Base-by-base conservation (phyloP, 192 early-diverging fungal species). In the Coemansia nantahalensis region DNA sequence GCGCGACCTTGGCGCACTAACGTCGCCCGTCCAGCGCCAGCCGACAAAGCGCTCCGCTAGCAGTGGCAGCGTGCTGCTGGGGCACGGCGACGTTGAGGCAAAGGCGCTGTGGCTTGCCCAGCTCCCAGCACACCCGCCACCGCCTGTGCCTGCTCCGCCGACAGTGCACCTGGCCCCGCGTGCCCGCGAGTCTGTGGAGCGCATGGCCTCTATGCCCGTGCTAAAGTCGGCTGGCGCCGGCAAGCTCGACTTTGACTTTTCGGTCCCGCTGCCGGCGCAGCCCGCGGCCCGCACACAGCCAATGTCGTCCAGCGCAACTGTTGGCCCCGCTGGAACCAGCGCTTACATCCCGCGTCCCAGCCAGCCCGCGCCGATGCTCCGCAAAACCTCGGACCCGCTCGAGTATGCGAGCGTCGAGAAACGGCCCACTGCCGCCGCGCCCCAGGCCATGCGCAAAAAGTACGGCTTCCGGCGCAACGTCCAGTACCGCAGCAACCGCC, bases 351-450 rank as follows among this genome's bases (percentile, higher is more conserved):
- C 39, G 19, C 32, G 50, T 18, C 15, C 54, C 21, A 38, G 34
- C 22, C 35, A 31, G 48, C 26, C 54, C 13, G n/a, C 56, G 18
- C 72, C 59, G 52, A 37, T 76, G 4, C 39, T 68, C 33, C 72
- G 72, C 60, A 76, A 76, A 48, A 56, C 65, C 11, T 76, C 72
- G 8, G 72, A 76, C 36, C 62, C 72, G 48, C 56, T 68, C 43
- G 44, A 68, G 18, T 76, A 76, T 13, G 38, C 68, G 19, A 26
- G 8, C 59, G 68, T 64, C 21, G 72, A 76, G 40, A 76, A 76
- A 53, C 59, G 72, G 34, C 72, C 72, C 6, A 68, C 59, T 21
- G 49, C 26, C 37, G 58, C 62, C 28, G 60, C 59, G 72, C 72
- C 64, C 16, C 51, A 64, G 44, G 60, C 72, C 4, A 62, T 64